Percentiles rank a stretch among this genome's conserved stretches.
phyloP scores from a whole-genome alignment of 164 flowering plant genomes.

The Cinnamomum micranthum region DNA sequence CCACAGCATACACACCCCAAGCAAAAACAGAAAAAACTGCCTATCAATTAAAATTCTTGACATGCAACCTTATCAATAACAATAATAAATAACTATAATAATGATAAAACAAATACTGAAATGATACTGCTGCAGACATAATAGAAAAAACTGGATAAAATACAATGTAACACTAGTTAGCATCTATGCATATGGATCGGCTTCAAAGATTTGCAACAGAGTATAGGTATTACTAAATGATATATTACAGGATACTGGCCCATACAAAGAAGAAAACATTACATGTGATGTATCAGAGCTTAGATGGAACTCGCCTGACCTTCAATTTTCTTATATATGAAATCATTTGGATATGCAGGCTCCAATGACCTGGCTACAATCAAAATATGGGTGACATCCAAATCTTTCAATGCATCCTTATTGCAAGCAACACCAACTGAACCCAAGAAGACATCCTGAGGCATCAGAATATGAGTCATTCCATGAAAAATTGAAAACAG shows the following conservation, averaged over 20 bases:
- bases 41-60: no score
- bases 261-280: neutral
- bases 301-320: constrained; percentile 32
- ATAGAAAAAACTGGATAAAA: neutral
- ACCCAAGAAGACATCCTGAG: constrained; percentile 80
- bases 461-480: neutral
- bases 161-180: neutral
- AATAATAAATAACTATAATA: neutral
- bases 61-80: no score
- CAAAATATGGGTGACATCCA: constrained; percentile 73
- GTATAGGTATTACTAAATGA: no score
- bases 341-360: constrained; percentile 52
- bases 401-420: constrained; percentile 44
- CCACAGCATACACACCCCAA: no score
- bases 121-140: neutral
- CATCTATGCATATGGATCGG: neutral
- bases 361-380: constrained; percentile 42
- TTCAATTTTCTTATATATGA: constrained; percentile 51
- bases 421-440: constrained; percentile 79
- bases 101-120: neutral
- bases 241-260: neutral
- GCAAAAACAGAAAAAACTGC: no score
- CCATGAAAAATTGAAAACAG: neutral
- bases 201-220: no score
- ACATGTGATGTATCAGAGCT: neutral